Conservation (phyloP, 345 rosid species). For the Brassica juncea region DNA sequence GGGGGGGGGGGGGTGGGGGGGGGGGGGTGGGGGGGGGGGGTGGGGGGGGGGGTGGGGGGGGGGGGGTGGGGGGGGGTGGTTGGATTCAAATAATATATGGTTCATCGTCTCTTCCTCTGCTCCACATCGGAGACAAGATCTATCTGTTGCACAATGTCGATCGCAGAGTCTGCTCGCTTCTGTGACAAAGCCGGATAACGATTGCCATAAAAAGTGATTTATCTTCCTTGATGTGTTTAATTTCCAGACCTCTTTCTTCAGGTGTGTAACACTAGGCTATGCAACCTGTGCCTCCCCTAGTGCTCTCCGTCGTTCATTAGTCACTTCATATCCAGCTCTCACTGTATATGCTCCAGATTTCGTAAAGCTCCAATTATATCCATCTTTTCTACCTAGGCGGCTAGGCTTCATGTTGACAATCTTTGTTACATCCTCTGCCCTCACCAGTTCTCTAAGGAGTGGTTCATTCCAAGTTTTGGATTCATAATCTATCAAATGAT, state of each 20-base stretch:
- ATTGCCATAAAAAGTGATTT: background rate
- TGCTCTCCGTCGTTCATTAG: background rate
- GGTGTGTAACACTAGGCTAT: background rate
- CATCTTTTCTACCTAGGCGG: background rate
- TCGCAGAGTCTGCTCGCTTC: background rate
- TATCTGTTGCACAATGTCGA: background rate
- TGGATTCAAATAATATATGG: background rate
- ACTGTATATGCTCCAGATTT: background rate
- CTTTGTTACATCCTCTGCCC: background rate
- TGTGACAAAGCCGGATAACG: background rate
- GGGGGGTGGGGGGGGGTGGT: background rate
- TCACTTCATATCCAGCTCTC: background rate
- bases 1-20: background rate
- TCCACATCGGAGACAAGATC: background rate
- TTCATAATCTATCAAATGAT: background rate
- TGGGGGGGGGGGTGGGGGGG: background rate
- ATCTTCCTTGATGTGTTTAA: background rate
- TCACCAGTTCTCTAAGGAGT: background rate
- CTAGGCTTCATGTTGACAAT: background rate
- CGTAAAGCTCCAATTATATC: background rate
- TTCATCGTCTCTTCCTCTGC: background rate
- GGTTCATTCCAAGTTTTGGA: background rate
- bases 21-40: background rate
- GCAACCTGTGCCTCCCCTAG: background rate
- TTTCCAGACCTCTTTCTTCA: background rate